Percentiles rank a stretch among this genome's conserved stretches.
These are phyloP conservation scores for Kuraishia borneana DNA, from an alignment of 805 yeast species.

Conservation along the genomic window DNA sequence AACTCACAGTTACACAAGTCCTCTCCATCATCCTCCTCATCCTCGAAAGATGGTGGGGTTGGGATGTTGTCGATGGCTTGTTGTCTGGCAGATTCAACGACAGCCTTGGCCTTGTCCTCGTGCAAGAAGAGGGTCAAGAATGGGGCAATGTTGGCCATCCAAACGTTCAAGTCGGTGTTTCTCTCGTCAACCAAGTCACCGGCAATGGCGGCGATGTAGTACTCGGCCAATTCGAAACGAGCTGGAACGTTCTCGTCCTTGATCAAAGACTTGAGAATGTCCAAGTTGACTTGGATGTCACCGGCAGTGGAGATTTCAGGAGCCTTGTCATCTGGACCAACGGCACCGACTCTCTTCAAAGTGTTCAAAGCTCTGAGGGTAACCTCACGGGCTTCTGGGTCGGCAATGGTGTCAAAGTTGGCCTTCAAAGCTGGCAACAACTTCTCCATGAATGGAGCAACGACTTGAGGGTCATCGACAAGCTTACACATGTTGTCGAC, in stretches of 20 bases:
- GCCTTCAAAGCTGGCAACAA: slow-evolving; percentile 93
- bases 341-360: slow-evolving; percentile 97
- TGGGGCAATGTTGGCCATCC: slow-evolving; percentile 84
- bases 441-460: slow-evolving; percentile 96
- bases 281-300: slow-evolving; percentile 82
- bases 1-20: slow-evolving; percentile 99
- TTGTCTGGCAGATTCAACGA: slow-evolving; percentile 92
- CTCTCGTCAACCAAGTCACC: slow-evolving; percentile 99
- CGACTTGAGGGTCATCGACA: slow-evolving; percentile 99
- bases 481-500: slow-evolving; percentile 99
- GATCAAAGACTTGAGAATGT: slow-evolving; percentile 65
- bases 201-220: slow-evolving; percentile 90
- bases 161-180: slow-evolving; percentile 81
- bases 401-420: slow-evolving; percentile 95
- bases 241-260: slow-evolving; percentile 54
- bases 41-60: slow-evolving; percentile 78
- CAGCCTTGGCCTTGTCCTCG: slow-evolving; percentile 81
- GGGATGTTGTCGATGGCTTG: slow-evolving; percentile 98
- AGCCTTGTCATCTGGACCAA: slow-evolving; percentile 76
- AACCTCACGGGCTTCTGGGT: slow-evolving; percentile 99
- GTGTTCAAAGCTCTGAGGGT: slow-evolving; percentile 95
- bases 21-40: slow-evolving; percentile 98
- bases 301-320: slow-evolving; percentile 99
- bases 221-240: slow-evolving; percentile 70
- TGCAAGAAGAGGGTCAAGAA: slow-evolving; percentile 94